Conservation (phyloP, 257 asterid genomes). For the Datura wrightii region DNA sequence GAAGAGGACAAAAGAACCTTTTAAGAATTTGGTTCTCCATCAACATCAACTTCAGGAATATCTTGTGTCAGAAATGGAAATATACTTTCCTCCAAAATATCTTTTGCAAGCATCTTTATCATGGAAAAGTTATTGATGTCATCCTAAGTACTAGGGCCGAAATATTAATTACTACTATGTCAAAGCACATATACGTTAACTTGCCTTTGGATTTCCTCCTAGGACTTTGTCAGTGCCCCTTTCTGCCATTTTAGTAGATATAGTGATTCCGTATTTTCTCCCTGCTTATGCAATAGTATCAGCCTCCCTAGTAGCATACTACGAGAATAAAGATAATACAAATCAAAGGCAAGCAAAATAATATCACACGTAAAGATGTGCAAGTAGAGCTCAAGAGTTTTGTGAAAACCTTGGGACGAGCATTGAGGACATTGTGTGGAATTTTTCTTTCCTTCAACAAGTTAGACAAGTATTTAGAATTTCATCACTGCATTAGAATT, state of each 20-base stretch:
- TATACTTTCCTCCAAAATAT: constrained; percentile 77
- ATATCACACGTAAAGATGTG: constrained; percentile 28
- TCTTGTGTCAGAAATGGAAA: constrained; percentile 70
- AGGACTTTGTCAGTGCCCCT: constrained; percentile 97
- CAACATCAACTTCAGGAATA: constrained; percentile 64
- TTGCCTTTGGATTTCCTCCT: constrained; percentile 98
- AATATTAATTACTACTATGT: background rate
- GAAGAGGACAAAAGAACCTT: constrained; percentile 55
- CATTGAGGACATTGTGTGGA: constrained; percentile 97
- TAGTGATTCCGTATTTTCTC: constrained; percentile 88
- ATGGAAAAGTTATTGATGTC: constrained; percentile 23
- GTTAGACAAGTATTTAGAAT: constrained; percentile 81
- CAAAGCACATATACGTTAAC: constrained; percentile 31
- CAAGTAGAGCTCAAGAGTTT: constrained; percentile 29
- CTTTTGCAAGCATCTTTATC: constrained; percentile 86
- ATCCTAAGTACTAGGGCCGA: constrained; percentile 11
- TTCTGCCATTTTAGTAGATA: constrained; percentile 99
- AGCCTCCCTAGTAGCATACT: constrained; percentile 99
- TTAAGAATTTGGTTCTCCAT: constrained; percentile 61
- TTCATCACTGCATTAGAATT: constrained; percentile 76
- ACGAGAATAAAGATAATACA: constrained; percentile 35
- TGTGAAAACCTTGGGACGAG: constrained; percentile 87
- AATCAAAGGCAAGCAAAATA: constrained; percentile 11
- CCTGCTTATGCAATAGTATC: constrained; percentile 98
- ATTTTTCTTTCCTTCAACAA: constrained; percentile 72